phyloP scores from a whole-genome alignment of 2,329 filamentous ascomycete genomes.

The Penicillium olsonii region DNA sequence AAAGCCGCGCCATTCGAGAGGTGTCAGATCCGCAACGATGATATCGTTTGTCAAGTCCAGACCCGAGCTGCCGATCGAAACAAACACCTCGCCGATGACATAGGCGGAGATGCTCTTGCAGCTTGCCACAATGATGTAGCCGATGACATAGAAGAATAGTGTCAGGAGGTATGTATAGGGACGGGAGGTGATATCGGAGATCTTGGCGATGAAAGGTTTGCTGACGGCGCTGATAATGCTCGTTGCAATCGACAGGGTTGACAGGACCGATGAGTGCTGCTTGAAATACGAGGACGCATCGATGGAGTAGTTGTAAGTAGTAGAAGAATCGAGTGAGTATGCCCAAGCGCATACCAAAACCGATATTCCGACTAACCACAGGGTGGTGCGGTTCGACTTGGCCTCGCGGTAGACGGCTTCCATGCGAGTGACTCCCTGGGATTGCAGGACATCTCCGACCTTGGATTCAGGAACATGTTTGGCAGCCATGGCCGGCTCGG shows the following conservation, averaged over 20 bases:
- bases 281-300: slow-evolving; percentile 8
- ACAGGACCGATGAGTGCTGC: slow-evolving; percentile 10
- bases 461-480: not conserved
- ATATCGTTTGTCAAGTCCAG: slow-evolving; percentile 4
- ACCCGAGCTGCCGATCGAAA: slow-evolving; percentile 3
- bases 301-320: slow-evolving; percentile 12
- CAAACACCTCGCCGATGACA: slow-evolving; percentile 3
- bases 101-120: slow-evolving; percentile 3
- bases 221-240: slow-evolving; percentile 12
- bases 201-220: slow-evolving; percentile 14
- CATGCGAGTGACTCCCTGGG: slow-evolving; percentile 11
- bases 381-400: slow-evolving; percentile 6
- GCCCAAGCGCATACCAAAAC: slow-evolving; percentile 10
- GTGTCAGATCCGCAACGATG: slow-evolving; percentile 3
- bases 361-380: slow-evolving; percentile 6
- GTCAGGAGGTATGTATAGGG: slow-evolving; percentile 8
- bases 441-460: slow-evolving; percentile 1
- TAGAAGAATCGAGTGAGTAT: slow-evolving; percentile 9
- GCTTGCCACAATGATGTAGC: not conserved
- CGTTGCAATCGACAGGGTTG: slow-evolving; percentile 9
- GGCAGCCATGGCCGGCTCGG: not conserved
- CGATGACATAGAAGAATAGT: slow-evolving; percentile 3
- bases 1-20: slow-evolving; percentile 6
- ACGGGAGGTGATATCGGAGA: slow-evolving; percentile 10
- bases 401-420: slow-evolving; percentile 11